A percentile compares a stretch with the other conserved stretches of the same genome.
Evolutionary conservation across 2,329 filamentous ascomycete genomes (phyloP).

Genomic region (Aspergillus pseudoviridinutans): DNA sequence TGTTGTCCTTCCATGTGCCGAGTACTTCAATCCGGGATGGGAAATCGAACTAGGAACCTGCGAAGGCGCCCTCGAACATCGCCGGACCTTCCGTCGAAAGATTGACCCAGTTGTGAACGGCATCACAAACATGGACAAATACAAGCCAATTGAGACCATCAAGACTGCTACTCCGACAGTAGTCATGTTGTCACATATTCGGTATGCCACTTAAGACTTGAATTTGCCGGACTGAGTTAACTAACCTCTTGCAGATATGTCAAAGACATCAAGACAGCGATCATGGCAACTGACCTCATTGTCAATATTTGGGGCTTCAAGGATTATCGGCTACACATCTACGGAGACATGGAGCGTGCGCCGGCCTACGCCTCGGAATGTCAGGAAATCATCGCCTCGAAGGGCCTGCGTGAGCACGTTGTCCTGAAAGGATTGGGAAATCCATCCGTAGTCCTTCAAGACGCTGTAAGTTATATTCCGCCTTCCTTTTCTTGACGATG

Average conservation of each 20-base stretch:
- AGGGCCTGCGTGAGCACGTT: constrained; percentile 48
- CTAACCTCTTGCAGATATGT: constrained; percentile 8
- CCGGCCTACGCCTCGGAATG: constrained; percentile 59
- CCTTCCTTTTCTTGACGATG: constrained; percentile 39
- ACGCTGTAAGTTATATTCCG: constrained; percentile 32
- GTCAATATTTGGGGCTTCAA: constrained; percentile 62
- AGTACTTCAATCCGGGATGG: constrained; percentile 63
- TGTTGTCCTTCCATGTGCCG: constrained; percentile 53
- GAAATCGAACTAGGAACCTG: constrained; percentile 59
- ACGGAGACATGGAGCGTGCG: constrained; percentile 60
- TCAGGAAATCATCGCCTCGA: constrained; percentile 55
- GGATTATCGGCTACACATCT: constrained; percentile 60
- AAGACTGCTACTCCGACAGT: constrained; percentile 58
- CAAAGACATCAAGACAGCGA: constrained; percentile 63
- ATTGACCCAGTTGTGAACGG: constrained; percentile 64
- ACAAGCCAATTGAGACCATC: constrained; percentile 57
- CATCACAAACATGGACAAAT: constrained; percentile 61
- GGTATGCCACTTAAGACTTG: constrained; percentile 21
- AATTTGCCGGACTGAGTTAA: not conserved
- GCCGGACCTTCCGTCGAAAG: constrained; percentile 55
- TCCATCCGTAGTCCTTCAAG: constrained; percentile 52
- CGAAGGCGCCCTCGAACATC: constrained; percentile 54
- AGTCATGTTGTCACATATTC: constrained; percentile 60
- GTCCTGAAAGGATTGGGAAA: constrained; percentile 56
- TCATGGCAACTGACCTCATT: constrained; percentile 62